Conservation (phyloP, 1,284 basidiomycete species). For the Cryptococcus neoformans region DNA sequence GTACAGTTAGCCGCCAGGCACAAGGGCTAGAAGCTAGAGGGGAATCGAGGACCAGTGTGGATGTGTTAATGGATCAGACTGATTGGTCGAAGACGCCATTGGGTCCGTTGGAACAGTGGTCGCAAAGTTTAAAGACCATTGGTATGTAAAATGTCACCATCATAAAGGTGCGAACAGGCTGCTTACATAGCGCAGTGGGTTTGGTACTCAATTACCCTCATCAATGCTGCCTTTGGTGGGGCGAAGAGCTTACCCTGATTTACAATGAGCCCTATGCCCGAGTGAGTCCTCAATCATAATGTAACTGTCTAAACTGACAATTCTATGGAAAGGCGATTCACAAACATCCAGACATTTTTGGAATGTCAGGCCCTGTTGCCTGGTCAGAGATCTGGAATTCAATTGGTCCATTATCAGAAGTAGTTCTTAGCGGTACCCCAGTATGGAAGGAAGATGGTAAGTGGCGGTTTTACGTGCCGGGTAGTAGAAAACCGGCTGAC, state of each 20-base stretch:
- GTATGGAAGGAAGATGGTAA: slow-evolving; percentile 42
- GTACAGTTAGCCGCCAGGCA: slow-evolving; percentile 14
- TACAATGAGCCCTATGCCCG: slow-evolving; percentile 45
- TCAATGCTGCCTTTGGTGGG: slow-evolving; percentile 46
- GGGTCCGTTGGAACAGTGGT: slow-evolving; percentile 36
- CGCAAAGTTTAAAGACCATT: slow-evolving; percentile 34
- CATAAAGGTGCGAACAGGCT: not conserved
- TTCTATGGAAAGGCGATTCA: slow-evolving; percentile 19
- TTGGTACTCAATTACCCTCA: slow-evolving; percentile 40
- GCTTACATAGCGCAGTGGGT: slow-evolving; percentile 12
- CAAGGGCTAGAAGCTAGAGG: not conserved
- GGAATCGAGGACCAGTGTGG: slow-evolving; percentile 22
- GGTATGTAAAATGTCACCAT: slow-evolving; percentile 16
- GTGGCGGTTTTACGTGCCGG: slow-evolving; percentile 5
- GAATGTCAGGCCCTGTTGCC: slow-evolving; percentile 35
- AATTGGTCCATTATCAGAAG: slow-evolving; percentile 40
- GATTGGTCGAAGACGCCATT: slow-evolving; percentile 45
- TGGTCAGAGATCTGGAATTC: slow-evolving; percentile 44
- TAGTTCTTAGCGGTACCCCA: slow-evolving; percentile 38
- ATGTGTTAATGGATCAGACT: slow-evolving; percentile 28
- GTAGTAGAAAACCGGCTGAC: slow-evolving; percentile 1
- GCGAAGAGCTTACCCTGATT: slow-evolving; percentile 40
- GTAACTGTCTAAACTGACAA: slow-evolving; percentile 1
- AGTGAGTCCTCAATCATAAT: slow-evolving; percentile 2
- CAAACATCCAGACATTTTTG: slow-evolving; percentile 44